Conservation (phyloP, 2,329 filamentous ascomycete species). For the Clathrospora elynae region DNA sequence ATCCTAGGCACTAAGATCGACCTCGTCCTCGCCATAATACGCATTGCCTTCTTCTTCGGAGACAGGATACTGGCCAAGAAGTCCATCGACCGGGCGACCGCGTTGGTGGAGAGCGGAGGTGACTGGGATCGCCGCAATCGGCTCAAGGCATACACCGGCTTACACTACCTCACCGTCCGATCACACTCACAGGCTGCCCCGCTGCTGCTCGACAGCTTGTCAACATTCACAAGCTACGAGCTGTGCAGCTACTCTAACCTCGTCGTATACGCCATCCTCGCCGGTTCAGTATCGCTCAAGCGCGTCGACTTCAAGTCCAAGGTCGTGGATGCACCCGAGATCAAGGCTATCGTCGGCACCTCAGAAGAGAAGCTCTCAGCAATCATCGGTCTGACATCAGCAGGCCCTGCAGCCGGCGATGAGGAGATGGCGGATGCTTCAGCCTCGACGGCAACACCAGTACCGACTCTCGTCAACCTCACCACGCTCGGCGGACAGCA, state of each 20-base stretch:
- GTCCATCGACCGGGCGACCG: conserved; percentile 85
- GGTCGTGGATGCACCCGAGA: conserved; percentile 97
- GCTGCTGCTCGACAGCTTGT: conserved; percentile 92
- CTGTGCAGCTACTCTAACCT: conserved; percentile 95
- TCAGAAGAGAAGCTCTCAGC: conserved; percentile 86
- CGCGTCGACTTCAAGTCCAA: conserved; percentile 99
- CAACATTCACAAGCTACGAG: conserved; percentile 98
- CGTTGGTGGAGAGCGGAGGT: conserved; percentile 89
- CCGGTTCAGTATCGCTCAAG: conserved; percentile 91
- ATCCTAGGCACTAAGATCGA: conserved; percentile 97
- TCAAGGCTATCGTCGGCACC: conserved; percentile 93
- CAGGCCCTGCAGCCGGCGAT: conserved; percentile 76
- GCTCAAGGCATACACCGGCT: conserved; percentile 96
- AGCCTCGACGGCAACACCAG: conserved; percentile 55
- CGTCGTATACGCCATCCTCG: conserved; percentile 93
- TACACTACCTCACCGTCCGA: conserved; percentile 89
- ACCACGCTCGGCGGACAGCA: conserved; percentile 81
- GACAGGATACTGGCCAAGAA: conserved; percentile 93
- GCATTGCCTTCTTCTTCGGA: conserved; percentile 93
- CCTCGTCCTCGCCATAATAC: conserved; percentile 92
- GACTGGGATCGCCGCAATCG: conserved; percentile 99
- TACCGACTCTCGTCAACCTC: conserved; percentile 81
- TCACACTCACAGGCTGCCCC: conserved; percentile 89
- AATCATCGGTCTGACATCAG: conserved; percentile 77
- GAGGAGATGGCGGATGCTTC: conserved; percentile 71